Evolutionary conservation across 2,329 filamentous ascomycete species (phyloP).

Genomic region (Atkinsonella hypoxylon): DNA sequence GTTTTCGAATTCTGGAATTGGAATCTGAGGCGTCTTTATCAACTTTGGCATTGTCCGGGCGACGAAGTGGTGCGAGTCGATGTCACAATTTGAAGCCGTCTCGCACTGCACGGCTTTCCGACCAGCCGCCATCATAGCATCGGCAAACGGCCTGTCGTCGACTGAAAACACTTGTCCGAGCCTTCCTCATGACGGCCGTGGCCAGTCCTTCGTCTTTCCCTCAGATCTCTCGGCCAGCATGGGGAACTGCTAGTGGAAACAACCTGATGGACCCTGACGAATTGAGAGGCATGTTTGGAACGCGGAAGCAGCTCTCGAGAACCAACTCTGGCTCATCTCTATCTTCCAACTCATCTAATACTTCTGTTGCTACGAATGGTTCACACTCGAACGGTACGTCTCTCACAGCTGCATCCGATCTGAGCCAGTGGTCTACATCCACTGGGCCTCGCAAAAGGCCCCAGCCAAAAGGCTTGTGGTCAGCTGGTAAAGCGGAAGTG

Average conservation of each 20-base stretch:
- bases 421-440: constrained; percentile 38
- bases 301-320: constrained; percentile 75
- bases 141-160: constrained; percentile 11
- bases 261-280: constrained; percentile 74
- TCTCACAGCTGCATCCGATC: constrained; percentile 33
- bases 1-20: neutral
- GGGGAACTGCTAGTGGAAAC: constrained; percentile 46
- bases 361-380: constrained; percentile 51
- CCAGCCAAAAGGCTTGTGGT: constrained; percentile 39
- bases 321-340: constrained; percentile 87
- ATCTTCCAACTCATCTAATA: constrained; percentile 50
- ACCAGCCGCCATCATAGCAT: constrained; percentile 2
- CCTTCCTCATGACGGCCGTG: constrained; percentile 53
- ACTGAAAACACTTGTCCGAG: constrained; percentile 11
- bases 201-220: constrained; percentile 52
- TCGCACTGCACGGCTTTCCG: neutral
- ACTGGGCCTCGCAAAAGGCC: constrained; percentile 38
- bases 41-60: constrained; percentile 3
- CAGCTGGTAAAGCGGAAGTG: constrained; percentile 33
- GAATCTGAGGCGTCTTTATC: neutral
- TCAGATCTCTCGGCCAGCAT: constrained; percentile 53
- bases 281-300: constrained; percentile 76
- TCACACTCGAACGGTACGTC: constrained; percentile 50
- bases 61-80: constrained; percentile 13
- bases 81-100: constrained; percentile 6